Evolutionary conservation across 2,329 filamentous ascomycete species (phyloP).

Genomic region (Paecilomyces formosus): DNA sequence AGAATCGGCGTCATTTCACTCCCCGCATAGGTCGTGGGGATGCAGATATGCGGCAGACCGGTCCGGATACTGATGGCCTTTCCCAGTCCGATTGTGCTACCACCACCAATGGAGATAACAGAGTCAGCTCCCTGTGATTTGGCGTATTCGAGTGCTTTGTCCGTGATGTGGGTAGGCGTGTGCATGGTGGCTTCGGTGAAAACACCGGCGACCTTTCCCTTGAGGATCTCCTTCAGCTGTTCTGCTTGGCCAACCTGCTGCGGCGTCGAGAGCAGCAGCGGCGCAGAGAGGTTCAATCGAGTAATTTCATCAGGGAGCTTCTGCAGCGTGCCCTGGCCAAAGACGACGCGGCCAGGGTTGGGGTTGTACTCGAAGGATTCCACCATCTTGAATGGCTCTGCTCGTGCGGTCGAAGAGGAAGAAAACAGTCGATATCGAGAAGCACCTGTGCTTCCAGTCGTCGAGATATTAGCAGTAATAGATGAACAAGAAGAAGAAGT

Average conservation of each 20-base stretch:
- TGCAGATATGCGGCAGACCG: constrained; percentile 50
- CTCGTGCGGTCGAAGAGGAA: neutral
- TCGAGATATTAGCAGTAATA: neutral
- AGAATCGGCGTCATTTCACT: constrained; percentile 60
- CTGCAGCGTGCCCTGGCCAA: constrained; percentile 48
- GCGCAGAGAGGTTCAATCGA: constrained; percentile 42
- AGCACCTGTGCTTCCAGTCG: neutral
- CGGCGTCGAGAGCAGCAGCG: constrained; percentile 52
- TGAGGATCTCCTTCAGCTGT: constrained; percentile 38
- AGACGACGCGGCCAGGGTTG: constrained; percentile 49
- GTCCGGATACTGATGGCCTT: constrained; percentile 51
- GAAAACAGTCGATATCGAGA: neutral
- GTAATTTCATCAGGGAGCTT: constrained; percentile 38
- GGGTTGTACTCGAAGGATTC: constrained; percentile 50
- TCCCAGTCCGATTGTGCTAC: constrained; percentile 56
- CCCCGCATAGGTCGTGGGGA: constrained; percentile 56
- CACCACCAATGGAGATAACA: constrained; percentile 55
- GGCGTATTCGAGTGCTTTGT: constrained; percentile 46
- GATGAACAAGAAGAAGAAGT: neutral
- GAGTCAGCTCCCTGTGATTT: constrained; percentile 43
- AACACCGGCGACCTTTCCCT: constrained; percentile 41
- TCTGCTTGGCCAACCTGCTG: constrained; percentile 43
- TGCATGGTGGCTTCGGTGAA: constrained; percentile 57
- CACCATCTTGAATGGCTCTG: constrained; percentile 26
- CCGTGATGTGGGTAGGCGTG: constrained; percentile 52